Base-by-base conservation (phyloP, 164 flowering plant species). In the Aristolochia fimbriata region DNA sequence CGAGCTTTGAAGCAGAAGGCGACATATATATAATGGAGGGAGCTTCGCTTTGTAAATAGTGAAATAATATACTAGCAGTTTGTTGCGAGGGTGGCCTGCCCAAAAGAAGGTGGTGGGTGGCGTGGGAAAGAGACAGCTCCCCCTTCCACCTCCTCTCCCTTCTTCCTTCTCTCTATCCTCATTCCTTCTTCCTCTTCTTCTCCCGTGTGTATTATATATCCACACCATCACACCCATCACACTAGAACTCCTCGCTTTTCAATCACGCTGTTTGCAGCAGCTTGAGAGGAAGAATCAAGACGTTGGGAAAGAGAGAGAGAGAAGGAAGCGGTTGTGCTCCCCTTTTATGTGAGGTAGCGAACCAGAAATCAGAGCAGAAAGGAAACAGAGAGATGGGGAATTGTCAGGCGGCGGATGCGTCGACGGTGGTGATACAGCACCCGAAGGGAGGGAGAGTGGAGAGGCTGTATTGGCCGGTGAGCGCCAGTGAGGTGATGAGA, bases 381-480 rank as follows among this genome's bases (percentile, higher is more conserved):
- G 24, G 22, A 15, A 16, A 72, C 59, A 65, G 55, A 61, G 60
- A 67, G 63, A 86, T 91, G 96, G 93, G 90, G 20, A 87, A 91
- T 59, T 88, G 98, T 64, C 98, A 91, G 71, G 97, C 97, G 22
- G 74, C 87, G 9, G 98, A 91, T 61, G 68, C 87, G 13, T 95
- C 95, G 20, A 76, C 82, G 6, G 67, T 83, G 55, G 84, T 80
- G 51, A 72, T 91, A 47, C 95, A 91, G 61, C 87, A 85, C 70
- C 88, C 94, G 24, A 57, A 53, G 65, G 95, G 43, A 1, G 43
- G 96, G 11, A 85, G 74, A 71, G 78, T 65, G 16, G 93, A 92
- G 41, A 84, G 79, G 48, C 61, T 83, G 37, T 87, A 81, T 61
- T 78, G 83, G 78, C 79, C 96, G 14, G 74, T 89, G 46, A 64